A percentile compares a stretch with the other conserved stretches of the same genome.
Conservation (phyloP, 371 early-diverging fungal genomes). For the Mortierella sp. region DNA sequence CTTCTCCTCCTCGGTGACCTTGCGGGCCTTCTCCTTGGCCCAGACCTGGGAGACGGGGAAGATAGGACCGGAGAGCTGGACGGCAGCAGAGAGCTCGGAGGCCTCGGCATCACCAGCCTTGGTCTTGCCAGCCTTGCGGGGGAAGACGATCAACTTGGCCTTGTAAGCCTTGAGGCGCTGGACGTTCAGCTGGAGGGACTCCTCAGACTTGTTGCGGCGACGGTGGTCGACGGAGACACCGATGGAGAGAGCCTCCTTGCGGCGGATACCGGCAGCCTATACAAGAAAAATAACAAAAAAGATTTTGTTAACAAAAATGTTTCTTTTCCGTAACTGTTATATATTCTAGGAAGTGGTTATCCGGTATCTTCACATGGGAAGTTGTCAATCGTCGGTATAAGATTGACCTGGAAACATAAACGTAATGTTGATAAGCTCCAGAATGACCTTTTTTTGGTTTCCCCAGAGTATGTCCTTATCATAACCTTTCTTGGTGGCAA, state of each 20-base stretch:
- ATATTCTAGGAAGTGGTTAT: no score
- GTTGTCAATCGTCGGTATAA: no score
- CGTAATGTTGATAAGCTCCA: no score
- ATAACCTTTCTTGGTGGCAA: no score
- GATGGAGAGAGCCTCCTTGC: slow-evolving; percentile 95
- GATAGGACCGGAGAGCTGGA: slow-evolving; percentile 79
- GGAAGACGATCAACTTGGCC: slow-evolving; percentile 62
- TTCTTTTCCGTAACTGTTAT: no score
- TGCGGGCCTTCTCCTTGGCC: slow-evolving; percentile 81
- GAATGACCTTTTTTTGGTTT: no score
- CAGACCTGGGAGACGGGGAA: slow-evolving; percentile 80
- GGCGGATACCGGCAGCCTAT: slow-evolving; percentile 93
- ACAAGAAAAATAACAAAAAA: background rate
- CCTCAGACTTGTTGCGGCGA: slow-evolving; percentile 97
- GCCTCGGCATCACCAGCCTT: slow-evolving; percentile 84
- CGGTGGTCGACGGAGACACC: slow-evolving; percentile 99
- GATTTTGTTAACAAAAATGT: background rate
- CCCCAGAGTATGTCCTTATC: no score
- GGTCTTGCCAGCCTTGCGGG: slow-evolving; percentile 86
- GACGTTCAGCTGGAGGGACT: slow-evolving; percentile 95
- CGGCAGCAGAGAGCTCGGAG: slow-evolving; percentile 73
- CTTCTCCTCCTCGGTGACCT: slow-evolving; percentile 90
- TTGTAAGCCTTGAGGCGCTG: slow-evolving; percentile 98
- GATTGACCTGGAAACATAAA: no score
- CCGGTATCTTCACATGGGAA: no score